phyloP scores from a whole-genome alignment of 805 yeast genomes.

The Ogataea neopini region DNA sequence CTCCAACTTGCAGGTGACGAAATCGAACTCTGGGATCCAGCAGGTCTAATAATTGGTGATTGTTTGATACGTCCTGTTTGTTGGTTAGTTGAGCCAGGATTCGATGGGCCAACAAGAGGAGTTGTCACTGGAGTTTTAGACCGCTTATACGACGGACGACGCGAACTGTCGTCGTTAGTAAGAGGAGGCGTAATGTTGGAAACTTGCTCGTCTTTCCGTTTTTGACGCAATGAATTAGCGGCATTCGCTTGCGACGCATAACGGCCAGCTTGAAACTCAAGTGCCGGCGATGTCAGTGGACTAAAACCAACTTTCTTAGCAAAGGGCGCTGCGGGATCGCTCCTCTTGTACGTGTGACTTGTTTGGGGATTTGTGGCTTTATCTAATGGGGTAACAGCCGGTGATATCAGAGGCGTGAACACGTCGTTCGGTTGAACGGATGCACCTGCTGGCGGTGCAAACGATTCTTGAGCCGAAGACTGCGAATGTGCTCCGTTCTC shows the following conservation, averaged over 20 bases:
- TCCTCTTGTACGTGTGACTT: background rate
- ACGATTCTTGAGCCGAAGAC: no score
- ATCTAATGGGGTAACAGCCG: conserved; percentile 69
- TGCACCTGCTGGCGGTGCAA: conserved; percentile 8
- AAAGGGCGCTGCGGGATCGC: background rate
- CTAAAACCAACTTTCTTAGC: conserved; percentile 32
- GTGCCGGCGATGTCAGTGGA: conserved; percentile 70
- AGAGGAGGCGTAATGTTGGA: conserved; percentile 24
- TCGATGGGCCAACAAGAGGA: conserved; percentile 39
- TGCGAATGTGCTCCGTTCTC: conserved; percentile 3
- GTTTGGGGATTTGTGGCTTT: conserved; percentile 17
- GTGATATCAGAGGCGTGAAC: conserved; percentile 77
- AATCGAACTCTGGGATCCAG: no score
- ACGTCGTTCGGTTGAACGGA: conserved; percentile 55
- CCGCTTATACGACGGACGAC: conserved; percentile 30
- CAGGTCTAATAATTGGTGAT: conserved; percentile 40
- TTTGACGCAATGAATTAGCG: conserved; percentile 27
- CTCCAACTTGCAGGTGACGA: conserved; percentile 6
- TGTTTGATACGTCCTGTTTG: conserved; percentile 25
- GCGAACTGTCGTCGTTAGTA: conserved; percentile 21
- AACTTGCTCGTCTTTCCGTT: conserved; percentile 31
- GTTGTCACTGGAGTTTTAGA: conserved; percentile 43
- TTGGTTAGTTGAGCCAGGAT: conserved; percentile 11
- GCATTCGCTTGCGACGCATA: conserved; percentile 17
- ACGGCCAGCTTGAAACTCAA: conserved; percentile 45